Base-by-base conservation (phyloP, 371 early-diverging fungal genomes). In the Syncephalastrum contaminatum region DNA sequence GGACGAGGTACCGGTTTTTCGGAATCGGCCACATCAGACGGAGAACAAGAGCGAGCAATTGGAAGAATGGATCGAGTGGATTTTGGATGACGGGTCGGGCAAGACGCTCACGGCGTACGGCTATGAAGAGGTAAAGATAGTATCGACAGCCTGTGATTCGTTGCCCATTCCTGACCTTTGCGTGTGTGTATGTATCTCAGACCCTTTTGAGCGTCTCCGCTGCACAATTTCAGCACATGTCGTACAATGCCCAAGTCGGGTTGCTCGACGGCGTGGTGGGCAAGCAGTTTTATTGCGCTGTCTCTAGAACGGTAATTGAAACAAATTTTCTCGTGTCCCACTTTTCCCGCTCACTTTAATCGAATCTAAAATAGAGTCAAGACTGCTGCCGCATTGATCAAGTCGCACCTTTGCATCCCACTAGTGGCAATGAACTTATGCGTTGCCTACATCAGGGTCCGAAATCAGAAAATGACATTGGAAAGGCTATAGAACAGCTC, bases 11-110 rank as follows among this genome's bases (percentile, higher is more conserved):
- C 36, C 36, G 5, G 36, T 30, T 8, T 30, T 30, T 12, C 36
- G 36, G 36, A 30, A 30, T 30, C 36, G 36, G 10, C 36, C 36
- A 10, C 10, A 30, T 30, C 36, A 30, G 10, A 30, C 10, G 1
- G 36, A 30, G 36, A 30, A 30, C 36, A 51, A 58, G 48, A 58
- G 45, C 12, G 36, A 13, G 40, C 13, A 19, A 43, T 14, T 21
- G 51, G 25, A 45, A 56, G 66, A 72, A 16, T 69, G 73, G 71
- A 55, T 73, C 12, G 64, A 73, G 51, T 73, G 73, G 77, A 43
- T 48, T 13, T 45, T 77, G 4, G 73, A 77, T 45, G 72, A 77
- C 51, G 73, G 73, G 3, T 63, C 60, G 5, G 69, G 67, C 18
- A 43, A 7, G 15, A 58, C 48, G 2, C 56, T 67, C 30, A 63